Evolutionary conservation across 163 green algal species (phyloP).

Genomic region (Picocystis sp.): DNA sequence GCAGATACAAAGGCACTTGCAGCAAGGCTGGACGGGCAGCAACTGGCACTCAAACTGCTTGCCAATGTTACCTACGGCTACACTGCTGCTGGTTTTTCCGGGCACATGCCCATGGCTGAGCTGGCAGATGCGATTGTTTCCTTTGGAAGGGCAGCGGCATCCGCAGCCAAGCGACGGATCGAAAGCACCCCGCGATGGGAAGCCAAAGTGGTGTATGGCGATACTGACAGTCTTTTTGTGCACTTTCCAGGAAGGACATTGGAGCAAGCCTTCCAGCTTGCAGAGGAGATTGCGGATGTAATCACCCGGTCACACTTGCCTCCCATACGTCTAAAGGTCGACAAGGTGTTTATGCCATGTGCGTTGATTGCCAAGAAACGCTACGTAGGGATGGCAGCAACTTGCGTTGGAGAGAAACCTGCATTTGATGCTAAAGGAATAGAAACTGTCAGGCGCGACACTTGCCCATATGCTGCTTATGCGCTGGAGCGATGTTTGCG

Average conservation of each 20-base stretch:
- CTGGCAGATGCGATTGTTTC: slow-evolving; percentile 89
- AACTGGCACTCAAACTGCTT: slow-evolving; percentile 93
- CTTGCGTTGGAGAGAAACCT: slow-evolving; percentile 8
- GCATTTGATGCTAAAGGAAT: slow-evolving; percentile 95
- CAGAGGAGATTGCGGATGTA: slow-evolving; percentile 61
- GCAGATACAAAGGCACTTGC: neutral
- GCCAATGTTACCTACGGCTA: slow-evolving; percentile 87
- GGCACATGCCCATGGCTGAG: slow-evolving; percentile 88
- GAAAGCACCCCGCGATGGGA: slow-evolving; percentile 52
- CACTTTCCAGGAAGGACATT: slow-evolving; percentile 14
- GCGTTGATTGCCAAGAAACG: slow-evolving; percentile 90
- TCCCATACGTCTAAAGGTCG: slow-evolving; percentile 79
- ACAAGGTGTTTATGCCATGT: slow-evolving; percentile 62
- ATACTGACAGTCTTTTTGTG: slow-evolving; percentile 22
- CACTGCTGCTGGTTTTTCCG: slow-evolving; percentile 21
- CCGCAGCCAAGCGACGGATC: slow-evolving; percentile 64
- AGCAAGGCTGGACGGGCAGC: slow-evolving; percentile 59
- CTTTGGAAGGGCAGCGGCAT: slow-evolving; percentile 21
- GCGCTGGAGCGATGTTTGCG: slow-evolving; percentile 65
- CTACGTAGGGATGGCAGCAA: slow-evolving; percentile 68
- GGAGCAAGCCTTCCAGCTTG: slow-evolving; percentile 59
- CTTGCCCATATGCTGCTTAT: slow-evolving; percentile 75
- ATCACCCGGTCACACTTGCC: slow-evolving; percentile 71
- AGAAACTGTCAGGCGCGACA: slow-evolving; percentile 83
- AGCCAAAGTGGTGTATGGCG: slow-evolving; percentile 72